These are phyloP conservation scores for Alternaria alternata DNA, from an alignment of 2,329 filamentous ascomycete genomes.

Conservation along the genomic window DNA sequence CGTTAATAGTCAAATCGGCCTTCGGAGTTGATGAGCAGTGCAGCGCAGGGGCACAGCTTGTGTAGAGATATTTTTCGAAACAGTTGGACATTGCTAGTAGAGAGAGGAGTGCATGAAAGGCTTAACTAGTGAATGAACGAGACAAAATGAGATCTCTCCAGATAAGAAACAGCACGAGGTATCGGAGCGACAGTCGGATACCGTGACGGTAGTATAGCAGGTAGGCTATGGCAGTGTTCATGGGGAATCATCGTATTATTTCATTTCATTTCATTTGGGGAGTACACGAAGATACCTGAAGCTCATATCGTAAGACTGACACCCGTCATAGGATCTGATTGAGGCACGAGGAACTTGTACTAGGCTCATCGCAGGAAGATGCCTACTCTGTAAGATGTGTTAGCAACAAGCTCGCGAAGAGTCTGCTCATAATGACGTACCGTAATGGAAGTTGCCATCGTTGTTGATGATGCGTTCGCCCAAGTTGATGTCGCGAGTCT, in stretches of 20 bases:
- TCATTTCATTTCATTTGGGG: not conserved
- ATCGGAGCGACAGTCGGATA: not conserved
- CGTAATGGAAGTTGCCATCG: constrained; percentile 51
- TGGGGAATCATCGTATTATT: not conserved
- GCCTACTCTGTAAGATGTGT: constrained; percentile 1
- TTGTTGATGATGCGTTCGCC: constrained; percentile 63
- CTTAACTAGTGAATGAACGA: not conserved
- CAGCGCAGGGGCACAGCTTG: not conserved
- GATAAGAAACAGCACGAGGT: too few relatives aligned
- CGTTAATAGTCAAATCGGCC: not conserved
- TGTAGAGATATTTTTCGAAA: not conserved
- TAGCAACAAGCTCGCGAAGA: not conserved
- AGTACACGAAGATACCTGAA: not conserved
- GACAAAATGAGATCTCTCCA: not conserved
- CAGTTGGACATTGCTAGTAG: too few relatives aligned
- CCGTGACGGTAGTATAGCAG: not conserved
- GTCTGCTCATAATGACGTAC: constrained; percentile 9
- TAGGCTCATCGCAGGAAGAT: not conserved
- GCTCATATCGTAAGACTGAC: not conserved
- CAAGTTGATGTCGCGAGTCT: constrained; percentile 62
- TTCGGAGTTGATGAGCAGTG: not conserved
- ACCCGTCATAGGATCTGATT: not conserved
- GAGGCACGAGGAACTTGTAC: not conserved
- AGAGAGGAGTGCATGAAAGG: not conserved
- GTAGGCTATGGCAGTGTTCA: too few relatives aligned